phyloP scores from a whole-genome alignment of 2,329 filamentous ascomycete species.

The Taxawa tesnikishii region DNA sequence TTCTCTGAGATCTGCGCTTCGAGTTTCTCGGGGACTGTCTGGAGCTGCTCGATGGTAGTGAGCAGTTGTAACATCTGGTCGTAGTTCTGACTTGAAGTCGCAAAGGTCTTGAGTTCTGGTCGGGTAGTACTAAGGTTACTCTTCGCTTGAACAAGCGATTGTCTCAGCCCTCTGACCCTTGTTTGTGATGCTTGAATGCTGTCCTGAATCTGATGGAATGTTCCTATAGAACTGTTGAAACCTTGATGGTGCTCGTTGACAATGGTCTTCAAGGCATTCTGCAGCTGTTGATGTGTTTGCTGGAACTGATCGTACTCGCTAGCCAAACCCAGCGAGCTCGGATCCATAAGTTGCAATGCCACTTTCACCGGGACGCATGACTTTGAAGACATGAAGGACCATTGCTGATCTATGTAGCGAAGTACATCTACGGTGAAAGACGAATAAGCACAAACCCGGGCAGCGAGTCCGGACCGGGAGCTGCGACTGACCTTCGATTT shows the following conservation, averaged over 20 bases:
- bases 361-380: slow-evolving; percentile 89
- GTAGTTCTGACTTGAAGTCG: slow-evolving; percentile 77
- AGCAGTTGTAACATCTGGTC: slow-evolving; percentile 79
- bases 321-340: slow-evolving; percentile 82
- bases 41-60: slow-evolving; percentile 61
- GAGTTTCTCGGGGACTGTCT: slow-evolving; percentile 79
- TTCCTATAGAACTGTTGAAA: slow-evolving; percentile 97
- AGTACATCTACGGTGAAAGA: too few species aligned
- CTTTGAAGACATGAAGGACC: slow-evolving; percentile 81
- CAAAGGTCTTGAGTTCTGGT: slow-evolving; percentile 81
- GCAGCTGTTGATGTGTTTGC: slow-evolving; percentile 74
- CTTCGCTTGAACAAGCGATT: slow-evolving; percentile 72
- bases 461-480: too few species aligned
- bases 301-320: slow-evolving; percentile 79
- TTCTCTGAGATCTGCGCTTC: slow-evolving; percentile 95
- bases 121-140: slow-evolving; percentile 71
- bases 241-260: slow-evolving; percentile 98
- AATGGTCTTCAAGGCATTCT: slow-evolving; percentile 83
- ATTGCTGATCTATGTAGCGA: slow-evolving; percentile 74
- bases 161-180: slow-evolving; percentile 69
- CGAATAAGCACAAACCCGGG: too few species aligned
- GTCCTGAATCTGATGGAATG: slow-evolving; percentile 94
- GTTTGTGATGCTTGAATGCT: slow-evolving; percentile 84
- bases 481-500: slow-evolving; percentile 30
- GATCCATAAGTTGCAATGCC: slow-evolving; percentile 87